Evolutionary conservation across 768 basidiomycete species (phyloP).

Genomic region (Mycena rebaudengoi): DNA sequence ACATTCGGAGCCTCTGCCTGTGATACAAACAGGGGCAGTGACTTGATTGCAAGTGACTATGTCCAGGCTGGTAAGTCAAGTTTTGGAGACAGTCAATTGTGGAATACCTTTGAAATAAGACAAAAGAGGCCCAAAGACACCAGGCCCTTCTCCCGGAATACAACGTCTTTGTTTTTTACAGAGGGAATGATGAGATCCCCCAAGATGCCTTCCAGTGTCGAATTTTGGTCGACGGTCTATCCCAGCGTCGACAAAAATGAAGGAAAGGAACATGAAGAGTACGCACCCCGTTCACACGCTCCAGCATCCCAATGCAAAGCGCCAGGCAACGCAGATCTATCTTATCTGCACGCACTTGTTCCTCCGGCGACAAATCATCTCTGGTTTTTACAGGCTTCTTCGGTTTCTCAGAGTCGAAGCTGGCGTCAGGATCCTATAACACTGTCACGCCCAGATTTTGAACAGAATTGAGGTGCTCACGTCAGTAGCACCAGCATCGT

Average conservation of each 20-base stretch:
- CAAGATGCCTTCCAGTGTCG: constrained; percentile 77
- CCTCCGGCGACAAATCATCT: constrained; percentile 63
- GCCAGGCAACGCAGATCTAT: constrained; percentile 80
- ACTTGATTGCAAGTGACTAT: constrained; percentile 4
- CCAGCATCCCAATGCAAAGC: constrained; percentile 84
- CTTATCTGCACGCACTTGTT: constrained; percentile 62
- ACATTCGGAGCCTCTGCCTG: constrained; percentile 42
- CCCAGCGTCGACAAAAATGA: neutral
- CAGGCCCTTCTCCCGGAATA: constrained; percentile 70
- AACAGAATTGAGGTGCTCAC: no score
- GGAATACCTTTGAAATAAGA: constrained; percentile 70
- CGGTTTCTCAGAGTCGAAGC: constrained; percentile 31
- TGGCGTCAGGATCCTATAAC: constrained; percentile 24
- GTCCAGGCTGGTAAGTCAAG: neutral
- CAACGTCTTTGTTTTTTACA: constrained; percentile 77
- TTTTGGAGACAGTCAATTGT: constrained; percentile 43
- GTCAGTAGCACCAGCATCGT: constrained; percentile 47
- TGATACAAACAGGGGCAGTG: constrained; percentile 1
- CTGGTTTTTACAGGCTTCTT: constrained; percentile 40
- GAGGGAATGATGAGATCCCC: constrained; percentile 87
- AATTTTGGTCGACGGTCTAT: constrained; percentile 74
- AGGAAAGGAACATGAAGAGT: neutral
- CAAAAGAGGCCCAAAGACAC: constrained; percentile 76
- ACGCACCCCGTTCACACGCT: constrained; percentile 85
- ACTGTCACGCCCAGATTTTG: no score